Percentiles rank a stretch among this genome's conserved stretches.
These are phyloP conservation scores for Podosphaera xanthii DNA, from an alignment of 2,329 filamentous ascomycete genomes.

Conservation along the genomic window DNA sequence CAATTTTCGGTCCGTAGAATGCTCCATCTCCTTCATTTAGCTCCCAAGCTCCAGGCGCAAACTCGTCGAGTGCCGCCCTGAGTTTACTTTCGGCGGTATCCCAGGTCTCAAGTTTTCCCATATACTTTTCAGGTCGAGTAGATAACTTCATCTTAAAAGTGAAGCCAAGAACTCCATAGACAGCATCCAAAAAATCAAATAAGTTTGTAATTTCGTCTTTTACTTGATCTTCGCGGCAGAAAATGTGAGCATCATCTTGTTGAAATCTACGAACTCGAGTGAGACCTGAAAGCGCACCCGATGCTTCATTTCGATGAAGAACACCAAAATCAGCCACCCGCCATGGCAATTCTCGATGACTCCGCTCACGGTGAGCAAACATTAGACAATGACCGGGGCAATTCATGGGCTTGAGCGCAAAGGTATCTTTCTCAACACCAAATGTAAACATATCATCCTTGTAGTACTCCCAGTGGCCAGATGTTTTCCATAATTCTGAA, in stretches of 20 bases:
- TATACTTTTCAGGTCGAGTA: constrained; percentile 68
- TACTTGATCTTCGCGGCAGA: constrained; percentile 66
- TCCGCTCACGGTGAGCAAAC: constrained; percentile 62
- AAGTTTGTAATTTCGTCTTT: constrained; percentile 53
- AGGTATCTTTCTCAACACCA: constrained; percentile 58
- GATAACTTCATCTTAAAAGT: constrained; percentile 89
- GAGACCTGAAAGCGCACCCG: constrained; percentile 70
- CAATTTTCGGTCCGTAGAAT: constrained; percentile 97
- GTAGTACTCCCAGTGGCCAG: constrained; percentile 85
- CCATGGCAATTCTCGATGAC: constrained; percentile 75
- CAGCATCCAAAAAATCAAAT: constrained; percentile 65
- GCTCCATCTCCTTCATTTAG: constrained; percentile 88
- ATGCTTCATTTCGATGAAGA: constrained; percentile 85
- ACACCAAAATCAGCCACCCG: constrained; percentile 91
- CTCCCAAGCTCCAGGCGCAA: constrained; percentile 54
- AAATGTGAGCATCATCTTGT: constrained; percentile 92
- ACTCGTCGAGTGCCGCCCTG: constrained; percentile 55
- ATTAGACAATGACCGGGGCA: constrained; percentile 51
- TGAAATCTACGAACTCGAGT: constrained; percentile 86
- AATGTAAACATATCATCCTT: constrained; percentile 93
- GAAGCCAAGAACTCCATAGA: constrained; percentile 69
- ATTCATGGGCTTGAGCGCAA: constrained; percentile 91
- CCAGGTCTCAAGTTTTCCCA: constrained; percentile 76
- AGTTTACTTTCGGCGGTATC: constrained; percentile 67
- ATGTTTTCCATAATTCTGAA: constrained; percentile 75